Evolutionary conservation across 164 flowering plant genomes (phyloP), one percentile per base, ranked within the genome.

Genomic region (Cinnamomum micranthum): DNA sequence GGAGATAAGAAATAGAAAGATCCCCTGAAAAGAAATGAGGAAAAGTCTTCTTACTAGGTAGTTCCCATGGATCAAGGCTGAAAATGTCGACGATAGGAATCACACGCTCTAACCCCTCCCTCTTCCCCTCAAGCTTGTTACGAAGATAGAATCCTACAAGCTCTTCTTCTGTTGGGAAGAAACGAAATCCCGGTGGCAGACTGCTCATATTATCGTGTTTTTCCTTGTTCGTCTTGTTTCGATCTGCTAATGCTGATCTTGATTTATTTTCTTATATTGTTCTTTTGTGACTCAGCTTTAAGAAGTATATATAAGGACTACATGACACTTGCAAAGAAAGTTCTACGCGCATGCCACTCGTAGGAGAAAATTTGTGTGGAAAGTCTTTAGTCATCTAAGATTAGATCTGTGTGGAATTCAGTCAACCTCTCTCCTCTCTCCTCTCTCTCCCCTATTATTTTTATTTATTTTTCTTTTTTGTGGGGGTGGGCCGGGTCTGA

Each of bases 121-220:
- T 72, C 24, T 4, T 74, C 7, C 83, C 85, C 50, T 82, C 75
- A 0, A 90, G 80, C 89, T 86, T 82, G 77, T 79, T 76, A 28
- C 19, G 82, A 23, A 90, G 80, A 65, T 88, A 90, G 81, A 88
- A 90, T 0, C 83, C 75, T 13, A 90, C 74, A 14, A 90, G 77
- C 76, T 89, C 94, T 75, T 87, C 92, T 77, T 90, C 94, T 1
- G 90, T 87, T 12, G 93, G 93, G 70, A 78, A 88, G 77, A 90
- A 90, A 27, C 94, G 81, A 70, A 74, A 87, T 12, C 94, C 94
- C 1, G 50, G 62, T 52, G 62, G 73, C 15, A 71, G 55, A 28
- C 22, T 23, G 6, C 27, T 65, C 47, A 41, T 41, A 9, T 41
- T 23, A 19, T 60, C 23, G n/a, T n/a, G 64, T 41, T 41, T 1